phyloP scores from a whole-genome alignment of 2,329 filamentous ascomycete genomes.

The Chaetothyriales sp. region DNA sequence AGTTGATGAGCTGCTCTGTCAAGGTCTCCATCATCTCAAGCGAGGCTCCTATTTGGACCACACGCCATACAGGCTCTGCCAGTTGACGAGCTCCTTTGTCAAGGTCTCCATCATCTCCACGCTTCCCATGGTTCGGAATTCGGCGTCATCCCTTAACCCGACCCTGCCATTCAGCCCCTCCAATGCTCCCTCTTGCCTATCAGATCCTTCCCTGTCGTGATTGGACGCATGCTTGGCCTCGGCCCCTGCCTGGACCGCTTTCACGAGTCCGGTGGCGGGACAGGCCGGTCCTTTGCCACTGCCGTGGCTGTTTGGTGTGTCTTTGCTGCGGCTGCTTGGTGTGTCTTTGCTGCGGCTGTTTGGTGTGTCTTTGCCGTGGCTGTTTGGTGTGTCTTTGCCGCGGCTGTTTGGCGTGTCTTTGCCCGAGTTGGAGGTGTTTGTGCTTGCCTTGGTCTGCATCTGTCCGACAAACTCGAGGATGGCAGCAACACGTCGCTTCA shows the following conservation, averaged over 20 bases:
- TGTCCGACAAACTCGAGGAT: slow-evolving; percentile 84
- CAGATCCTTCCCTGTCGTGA: slow-evolving; percentile 14
- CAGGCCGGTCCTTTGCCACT: slow-evolving; percentile 6
- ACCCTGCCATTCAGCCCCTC: slow-evolving; percentile 19
- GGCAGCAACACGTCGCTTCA: slow-evolving; percentile 68
- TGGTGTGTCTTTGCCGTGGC: slow-evolving; percentile 7
- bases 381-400: no score
- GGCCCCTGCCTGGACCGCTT: slow-evolving; percentile 16
- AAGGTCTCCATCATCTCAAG: slow-evolving; percentile 54
- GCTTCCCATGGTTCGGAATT: slow-evolving; percentile 64
- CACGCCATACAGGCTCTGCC: slow-evolving; percentile 61
- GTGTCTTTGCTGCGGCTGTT: slow-evolving; percentile 7
- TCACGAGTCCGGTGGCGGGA: slow-evolving; percentile 21
- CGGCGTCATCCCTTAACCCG: slow-evolving; percentile 25
- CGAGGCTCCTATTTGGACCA: slow-evolving; percentile 18
- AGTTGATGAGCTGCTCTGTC: slow-evolving; percentile 66
- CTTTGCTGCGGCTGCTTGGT: slow-evolving; percentile 16
- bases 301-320: slow-evolving; percentile 7
- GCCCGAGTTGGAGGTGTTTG: slow-evolving; percentile 17
- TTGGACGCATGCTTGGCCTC: slow-evolving; percentile 10
- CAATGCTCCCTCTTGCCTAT: slow-evolving; percentile 22
- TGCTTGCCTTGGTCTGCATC: slow-evolving; percentile 57
- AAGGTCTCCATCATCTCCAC: slow-evolving; percentile 85
- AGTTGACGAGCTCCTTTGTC: slow-evolving; percentile 66
- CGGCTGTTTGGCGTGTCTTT: slow-evolving; percentile 24